phyloP scores from a whole-genome alignment of 106 monocot genomes.

The Apostasia shenzhenica region DNA sequence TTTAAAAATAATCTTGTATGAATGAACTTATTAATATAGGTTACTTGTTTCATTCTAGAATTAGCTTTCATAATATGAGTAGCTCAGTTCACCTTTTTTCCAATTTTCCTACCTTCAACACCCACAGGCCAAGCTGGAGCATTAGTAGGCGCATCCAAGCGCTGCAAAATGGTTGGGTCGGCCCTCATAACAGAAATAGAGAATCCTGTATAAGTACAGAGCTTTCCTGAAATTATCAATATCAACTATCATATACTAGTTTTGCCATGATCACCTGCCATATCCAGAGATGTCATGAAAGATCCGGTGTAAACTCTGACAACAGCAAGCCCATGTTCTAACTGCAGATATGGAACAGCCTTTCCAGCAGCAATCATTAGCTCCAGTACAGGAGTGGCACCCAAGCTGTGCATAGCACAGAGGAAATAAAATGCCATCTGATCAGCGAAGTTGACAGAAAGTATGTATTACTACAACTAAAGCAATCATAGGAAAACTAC shows the following conservation, averaged over 20 bases:
- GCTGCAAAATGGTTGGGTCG: conserved; percentile 54
- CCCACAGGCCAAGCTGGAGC: conserved; percentile 90
- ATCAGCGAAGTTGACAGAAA: too few relatives aligned
- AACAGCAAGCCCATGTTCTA: conserved; percentile 94
- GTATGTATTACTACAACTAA: too few relatives aligned
- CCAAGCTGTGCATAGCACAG: conserved; percentile 39
- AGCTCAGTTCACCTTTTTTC: too few relatives aligned
- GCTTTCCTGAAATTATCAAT: neutral
- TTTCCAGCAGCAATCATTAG: conserved; percentile 94
- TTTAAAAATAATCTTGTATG: too few relatives aligned
- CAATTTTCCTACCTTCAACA: conserved; percentile 51
- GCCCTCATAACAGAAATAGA: conserved; percentile 91
- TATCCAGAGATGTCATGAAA: conserved; percentile 97
- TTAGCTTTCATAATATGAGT: too few relatives aligned
- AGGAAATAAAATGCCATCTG: neutral
- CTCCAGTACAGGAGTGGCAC: conserved; percentile 89
- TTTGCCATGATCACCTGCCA: conserved; percentile 67
- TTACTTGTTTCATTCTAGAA: too few relatives aligned
- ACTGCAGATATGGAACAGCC: conserved; percentile 77
- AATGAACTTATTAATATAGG: too few relatives aligned
- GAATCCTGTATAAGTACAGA: conserved; percentile 54
- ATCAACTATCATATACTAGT: neutral
- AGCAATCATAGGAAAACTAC: too few relatives aligned
- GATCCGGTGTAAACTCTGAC: conserved; percentile 94
- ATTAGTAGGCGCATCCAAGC: conserved; percentile 85